Evolutionary conservation across 192 early-diverging fungal species (phyloP).

Genomic region (Backusella macrospora): DNA sequence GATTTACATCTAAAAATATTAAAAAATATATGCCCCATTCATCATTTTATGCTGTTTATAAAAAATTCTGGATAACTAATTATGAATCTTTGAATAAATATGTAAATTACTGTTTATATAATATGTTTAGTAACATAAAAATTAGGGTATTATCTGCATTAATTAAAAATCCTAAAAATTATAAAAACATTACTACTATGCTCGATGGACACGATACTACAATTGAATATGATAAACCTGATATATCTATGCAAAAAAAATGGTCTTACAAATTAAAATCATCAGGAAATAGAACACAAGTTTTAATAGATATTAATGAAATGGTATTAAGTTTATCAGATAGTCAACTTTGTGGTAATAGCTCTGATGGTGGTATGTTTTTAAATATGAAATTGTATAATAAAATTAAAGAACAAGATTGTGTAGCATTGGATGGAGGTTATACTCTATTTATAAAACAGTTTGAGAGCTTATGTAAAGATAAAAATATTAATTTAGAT

Average conservation of each 20-base stretch:
- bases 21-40: background rate
- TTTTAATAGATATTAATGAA: constrained; percentile 8
- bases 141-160: background rate
- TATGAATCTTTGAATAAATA: constrained; percentile 4
- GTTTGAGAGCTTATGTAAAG: background rate
- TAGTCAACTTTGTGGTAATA: constrained; percentile 12
- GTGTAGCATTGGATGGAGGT: constrained; percentile 5
- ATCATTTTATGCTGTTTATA: background rate
- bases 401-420: background rate
- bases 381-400: constrained; percentile 5
- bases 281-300: constrained; percentile 6
- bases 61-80: background rate
- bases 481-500: constrained; percentile 4
- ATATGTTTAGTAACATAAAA: constrained; percentile 6
- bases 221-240: background rate
- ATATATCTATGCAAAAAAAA: background rate
- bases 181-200: constrained; percentile 11
- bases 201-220: constrained; percentile 15
- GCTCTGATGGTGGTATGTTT: constrained; percentile 23
- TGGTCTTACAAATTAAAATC: constrained; percentile 29
- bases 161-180: background rate
- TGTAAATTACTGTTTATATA: background rate
- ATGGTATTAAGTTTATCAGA: constrained; percentile 6
- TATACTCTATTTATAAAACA: constrained; percentile 22
- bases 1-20: background rate